Conservation (phyloP, 1,284 basidiomycete genomes). For the Uromyces viciae-fabae region DNA sequence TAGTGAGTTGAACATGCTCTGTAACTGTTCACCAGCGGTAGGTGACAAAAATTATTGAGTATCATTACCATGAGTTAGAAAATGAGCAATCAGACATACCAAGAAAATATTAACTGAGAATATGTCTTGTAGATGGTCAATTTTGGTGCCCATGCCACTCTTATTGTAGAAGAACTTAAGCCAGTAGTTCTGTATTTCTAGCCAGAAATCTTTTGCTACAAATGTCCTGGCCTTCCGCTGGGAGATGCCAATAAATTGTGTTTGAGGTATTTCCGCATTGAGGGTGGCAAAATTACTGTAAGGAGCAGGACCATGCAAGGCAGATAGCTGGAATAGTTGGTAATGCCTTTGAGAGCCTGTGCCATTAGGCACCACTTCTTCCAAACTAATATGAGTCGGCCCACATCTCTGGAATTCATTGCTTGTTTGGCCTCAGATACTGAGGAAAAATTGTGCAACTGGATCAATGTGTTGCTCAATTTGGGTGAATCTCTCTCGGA, state of each 20-base stretch:
- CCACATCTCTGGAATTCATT: conserved; percentile 21
- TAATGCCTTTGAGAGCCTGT: neutral
- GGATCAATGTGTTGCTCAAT: neutral
- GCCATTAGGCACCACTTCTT: conserved; percentile 14
- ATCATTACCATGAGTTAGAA: too few species aligned
- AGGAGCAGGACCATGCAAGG: neutral
- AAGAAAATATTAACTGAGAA: conserved; percentile 9
- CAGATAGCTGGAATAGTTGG: conserved; percentile 8
- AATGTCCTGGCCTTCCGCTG: neutral
- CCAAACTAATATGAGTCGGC: conserved; percentile 7
- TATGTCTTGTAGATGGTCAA: neutral
- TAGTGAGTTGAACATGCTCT: neutral
- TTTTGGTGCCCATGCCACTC: neutral
- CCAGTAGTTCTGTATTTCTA: conserved; percentile 28
- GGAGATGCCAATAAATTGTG: conserved; percentile 14
- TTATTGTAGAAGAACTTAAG: conserved; percentile 22
- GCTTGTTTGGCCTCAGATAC: conserved; percentile 11
- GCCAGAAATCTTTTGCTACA: conserved; percentile 26
- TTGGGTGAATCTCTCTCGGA: neutral
- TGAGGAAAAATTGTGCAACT: conserved; percentile 4
- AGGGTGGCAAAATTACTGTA: neutral
- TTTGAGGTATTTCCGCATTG: neutral
- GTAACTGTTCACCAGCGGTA: neutral
- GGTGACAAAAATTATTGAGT: too few species aligned
- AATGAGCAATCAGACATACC: too few species aligned